Base-by-base conservation (phyloP, 176 grass and related monocot genomes). In the Eleusine coracana region DNA sequence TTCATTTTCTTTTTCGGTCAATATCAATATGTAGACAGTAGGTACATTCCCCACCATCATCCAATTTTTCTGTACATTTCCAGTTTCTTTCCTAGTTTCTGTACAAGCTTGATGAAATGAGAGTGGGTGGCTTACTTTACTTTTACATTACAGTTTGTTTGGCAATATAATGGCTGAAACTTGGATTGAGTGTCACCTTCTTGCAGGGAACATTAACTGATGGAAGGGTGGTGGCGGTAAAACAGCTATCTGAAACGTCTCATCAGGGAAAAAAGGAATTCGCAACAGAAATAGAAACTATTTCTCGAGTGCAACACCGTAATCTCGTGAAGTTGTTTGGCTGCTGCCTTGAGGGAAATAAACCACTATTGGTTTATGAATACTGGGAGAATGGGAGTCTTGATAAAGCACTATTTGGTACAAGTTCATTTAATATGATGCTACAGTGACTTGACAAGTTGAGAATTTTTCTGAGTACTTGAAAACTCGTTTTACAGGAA, bases 281-380 rank as follows among this genome's bases (percentile, higher is more conserved):
- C 3, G 67, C 86, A 20, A 84, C 95, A 1, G 95, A 98, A 89
- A 98, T 98, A 82, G 92, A 90, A 80, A 95, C 86, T 42, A 98
- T 98, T 76, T 97, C 95, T 39, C 83, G 77, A 51, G 95, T 97
- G 16, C 95, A 92, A 69, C 95, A 97, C 74, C 86, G 88, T 21
- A 97, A 97, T 74, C 90, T 97, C 0, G 92, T 97, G 45, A 97
- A 94, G 66, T 55, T 97, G 60, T 94, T 91, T 82, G 95, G 95
- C 73, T 97, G 92, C 51, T 97, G 92, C 71, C 83, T 97, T 65
- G 88, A 92, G 74, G 86, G 84, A 71, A 94, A 90, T 40, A 97
- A 71, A 38, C 88, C 82, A 70, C 88, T 97, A 52, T 61, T 97
- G 71, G 95, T 97, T 29, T 97, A 97, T 73, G 95, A 97, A 66